Percentiles rank a stretch among this genome's conserved stretches.
These are phyloP conservation scores for Fusarium bactridioides DNA, from an alignment of 2,329 filamentous ascomycete genomes.

Conservation along the genomic window DNA sequence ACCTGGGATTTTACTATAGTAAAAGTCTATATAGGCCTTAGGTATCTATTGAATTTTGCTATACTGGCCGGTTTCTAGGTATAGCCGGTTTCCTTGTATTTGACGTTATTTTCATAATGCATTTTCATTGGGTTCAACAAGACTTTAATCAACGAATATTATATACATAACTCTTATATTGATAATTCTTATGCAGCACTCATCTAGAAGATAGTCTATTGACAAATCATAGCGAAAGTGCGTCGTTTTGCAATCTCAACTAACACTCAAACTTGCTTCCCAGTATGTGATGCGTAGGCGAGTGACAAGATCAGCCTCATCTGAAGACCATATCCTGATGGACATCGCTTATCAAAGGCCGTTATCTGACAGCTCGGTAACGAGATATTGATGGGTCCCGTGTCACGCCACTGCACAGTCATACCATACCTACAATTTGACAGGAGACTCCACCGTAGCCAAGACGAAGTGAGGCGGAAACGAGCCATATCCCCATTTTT, in stretches of 20 bases:
- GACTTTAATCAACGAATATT: too few species aligned
- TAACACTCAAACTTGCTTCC: accelerated
- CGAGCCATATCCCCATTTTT: neutral
- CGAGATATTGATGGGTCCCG: neutral
- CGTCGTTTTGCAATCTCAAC: too few species aligned
- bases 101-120: too few species aligned
- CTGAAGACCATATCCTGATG: neutral
- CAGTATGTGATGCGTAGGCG: accelerated
- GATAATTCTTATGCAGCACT: too few species aligned
- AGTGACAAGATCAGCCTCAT: neutral
- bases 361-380: neutral
- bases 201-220: too few species aligned
- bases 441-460: neutral
- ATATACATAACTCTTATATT: too few species aligned
- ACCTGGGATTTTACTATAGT: too few species aligned
- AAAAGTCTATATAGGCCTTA: too few species aligned
- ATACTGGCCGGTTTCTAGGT: too few species aligned
- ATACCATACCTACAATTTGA: neutral
- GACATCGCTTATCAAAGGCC: neutral
- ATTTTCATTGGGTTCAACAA: too few species aligned
- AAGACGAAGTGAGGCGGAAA: neutral
- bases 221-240: neutral
- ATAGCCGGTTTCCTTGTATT: too few species aligned
- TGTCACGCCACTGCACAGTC: neutral
- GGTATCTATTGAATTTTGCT: too few species aligned